These are phyloP conservation scores for Meredithiella fracta DNA, from an alignment of 2,329 filamentous ascomycete genomes.

Conservation along the genomic window DNA sequence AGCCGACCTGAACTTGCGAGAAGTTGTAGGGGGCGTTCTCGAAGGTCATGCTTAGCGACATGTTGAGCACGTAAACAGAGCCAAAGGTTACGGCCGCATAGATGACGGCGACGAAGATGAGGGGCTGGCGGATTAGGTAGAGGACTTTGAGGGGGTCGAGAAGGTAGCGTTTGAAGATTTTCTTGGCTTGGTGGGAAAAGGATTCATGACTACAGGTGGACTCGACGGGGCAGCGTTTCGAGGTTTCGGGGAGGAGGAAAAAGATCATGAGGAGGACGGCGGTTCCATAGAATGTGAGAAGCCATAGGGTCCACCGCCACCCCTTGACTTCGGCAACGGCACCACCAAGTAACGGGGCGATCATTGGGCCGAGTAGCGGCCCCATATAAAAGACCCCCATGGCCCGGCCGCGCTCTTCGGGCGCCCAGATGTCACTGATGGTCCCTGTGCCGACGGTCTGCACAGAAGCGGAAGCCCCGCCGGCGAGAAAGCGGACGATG, in stretches of 20 bases:
- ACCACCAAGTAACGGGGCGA: slow-evolving; percentile 64
- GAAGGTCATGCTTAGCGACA: slow-evolving; percentile 58
- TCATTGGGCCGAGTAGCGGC: slow-evolving; percentile 55
- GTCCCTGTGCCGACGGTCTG: slow-evolving; percentile 73
- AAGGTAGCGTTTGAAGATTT: slow-evolving; percentile 41
- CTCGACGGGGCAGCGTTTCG: slow-evolving; percentile 27
- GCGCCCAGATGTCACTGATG: slow-evolving; percentile 66
- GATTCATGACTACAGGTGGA: background rate
- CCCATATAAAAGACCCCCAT: slow-evolving; percentile 76
- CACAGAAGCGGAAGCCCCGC: slow-evolving; percentile 63
- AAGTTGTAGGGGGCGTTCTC: slow-evolving; percentile 50
- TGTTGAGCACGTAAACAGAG: slow-evolving; percentile 60
- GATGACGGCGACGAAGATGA: slow-evolving; percentile 57
- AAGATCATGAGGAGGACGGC: slow-evolving; percentile 38
- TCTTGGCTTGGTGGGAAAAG: slow-evolving; percentile 28
- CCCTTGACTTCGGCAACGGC: slow-evolving; percentile 50
- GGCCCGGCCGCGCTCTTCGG: slow-evolving; percentile 54
- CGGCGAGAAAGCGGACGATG: slow-evolving; percentile 55
- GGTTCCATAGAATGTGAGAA: slow-evolving; percentile 53
- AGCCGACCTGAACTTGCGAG: slow-evolving; percentile 49
- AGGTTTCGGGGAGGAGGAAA: slow-evolving; percentile 49
- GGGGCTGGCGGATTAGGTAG: slow-evolving; percentile 54
- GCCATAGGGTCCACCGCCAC: slow-evolving; percentile 68
- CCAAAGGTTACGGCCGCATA: slow-evolving; percentile 62
- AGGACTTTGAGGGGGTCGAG: slow-evolving; percentile 59